Conservation (phyloP, 176 grass and related monocot species). For the Triticum turgidum region DNA sequence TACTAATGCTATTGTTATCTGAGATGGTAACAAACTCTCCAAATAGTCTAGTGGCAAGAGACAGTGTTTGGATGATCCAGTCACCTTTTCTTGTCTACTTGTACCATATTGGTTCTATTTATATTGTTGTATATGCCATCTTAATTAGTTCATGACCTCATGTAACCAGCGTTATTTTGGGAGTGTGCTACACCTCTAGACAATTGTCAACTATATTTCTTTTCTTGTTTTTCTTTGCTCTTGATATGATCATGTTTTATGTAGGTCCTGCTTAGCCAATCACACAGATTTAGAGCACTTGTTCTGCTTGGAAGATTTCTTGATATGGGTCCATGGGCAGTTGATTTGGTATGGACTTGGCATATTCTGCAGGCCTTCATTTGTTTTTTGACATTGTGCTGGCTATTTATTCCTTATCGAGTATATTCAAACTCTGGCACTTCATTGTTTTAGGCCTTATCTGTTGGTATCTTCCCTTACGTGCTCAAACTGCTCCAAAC, state of each 20-base stretch:
- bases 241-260: slow-evolving; percentile 30
- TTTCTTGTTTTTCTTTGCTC: slow-evolving; percentile 14
- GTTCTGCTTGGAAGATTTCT: slow-evolving; percentile 99
- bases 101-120: slow-evolving; percentile 20
- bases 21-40: neutral
- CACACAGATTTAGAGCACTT: slow-evolving; percentile 92
- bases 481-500: slow-evolving; percentile 98
- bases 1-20: neutral
- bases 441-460: slow-evolving; percentile 69
- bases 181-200: neutral
- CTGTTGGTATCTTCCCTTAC: slow-evolving; percentile 97
- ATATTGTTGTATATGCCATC: neutral
- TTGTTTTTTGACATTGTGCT: neutral
- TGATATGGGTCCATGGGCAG: slow-evolving; percentile 99
- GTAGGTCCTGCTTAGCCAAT: slow-evolving; percentile 94
- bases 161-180: neutral
- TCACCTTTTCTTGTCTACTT: neutral
- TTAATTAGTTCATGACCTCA: slow-evolving; percentile 10
- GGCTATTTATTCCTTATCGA: neutral
- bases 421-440: slow-evolving; percentile 14
- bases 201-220: slow-evolving; percentile 15
- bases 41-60: neutral
- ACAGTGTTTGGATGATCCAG: slow-evolving; percentile 11
- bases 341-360: slow-evolving; percentile 74
- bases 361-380: slow-evolving; percentile 14